Evolutionary conservation across 2,329 filamentous ascomycete genomes (phyloP).

Genomic region (Talaromyces rugulosus): DNA sequence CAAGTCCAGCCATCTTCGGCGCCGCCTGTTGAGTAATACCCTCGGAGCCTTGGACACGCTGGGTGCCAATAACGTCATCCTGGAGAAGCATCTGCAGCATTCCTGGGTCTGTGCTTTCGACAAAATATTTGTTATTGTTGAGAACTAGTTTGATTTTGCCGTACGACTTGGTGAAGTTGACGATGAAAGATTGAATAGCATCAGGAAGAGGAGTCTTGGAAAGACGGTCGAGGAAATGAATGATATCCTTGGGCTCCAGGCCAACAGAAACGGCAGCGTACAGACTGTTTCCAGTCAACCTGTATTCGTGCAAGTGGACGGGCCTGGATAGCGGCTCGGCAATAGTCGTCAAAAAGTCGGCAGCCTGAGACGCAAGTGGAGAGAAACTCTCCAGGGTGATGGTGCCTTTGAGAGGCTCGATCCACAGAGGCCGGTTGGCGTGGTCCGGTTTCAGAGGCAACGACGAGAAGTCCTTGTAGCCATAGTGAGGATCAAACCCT

Average conservation of each 20-base stretch:
- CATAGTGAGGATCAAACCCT: slow-evolving; percentile 53
- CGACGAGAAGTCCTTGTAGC: slow-evolving; percentile 73
- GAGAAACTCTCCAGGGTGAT: slow-evolving; percentile 96
- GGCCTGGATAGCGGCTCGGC: slow-evolving; percentile 89
- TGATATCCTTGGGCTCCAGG: slow-evolving; percentile 83
- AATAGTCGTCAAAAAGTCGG: slow-evolving; percentile 94
- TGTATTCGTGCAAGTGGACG: slow-evolving; percentile 88
- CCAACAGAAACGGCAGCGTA: slow-evolving; percentile 95
- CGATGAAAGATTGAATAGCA: slow-evolving; percentile 73
- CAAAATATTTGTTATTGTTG: slow-evolving; percentile 89
- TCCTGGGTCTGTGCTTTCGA: slow-evolving; percentile 84
- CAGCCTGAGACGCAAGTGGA: slow-evolving; percentile 76
- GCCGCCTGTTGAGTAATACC: slow-evolving; percentile 75
- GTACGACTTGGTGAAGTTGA: slow-evolving; percentile 81
- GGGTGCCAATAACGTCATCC: slow-evolving; percentile 74
- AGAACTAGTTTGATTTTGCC: slow-evolving; percentile 94
- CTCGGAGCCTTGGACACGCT: slow-evolving; percentile 69
- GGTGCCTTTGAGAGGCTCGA: slow-evolving; percentile 78
- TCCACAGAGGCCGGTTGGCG: slow-evolving; percentile 85
- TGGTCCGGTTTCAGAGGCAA: slow-evolving; percentile 83
- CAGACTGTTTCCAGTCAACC: slow-evolving; percentile 83
- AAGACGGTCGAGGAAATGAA: slow-evolving; percentile 79
- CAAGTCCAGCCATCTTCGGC: slow-evolving; percentile 78
- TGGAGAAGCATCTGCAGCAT: slow-evolving; percentile 83
- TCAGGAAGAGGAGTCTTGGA: slow-evolving; percentile 83